Evolutionary conservation across 768 basidiomycete genomes (phyloP), one percentile per base, ranked within the genome.

Genomic region (Tricholoma hemisulphureum): DNA sequence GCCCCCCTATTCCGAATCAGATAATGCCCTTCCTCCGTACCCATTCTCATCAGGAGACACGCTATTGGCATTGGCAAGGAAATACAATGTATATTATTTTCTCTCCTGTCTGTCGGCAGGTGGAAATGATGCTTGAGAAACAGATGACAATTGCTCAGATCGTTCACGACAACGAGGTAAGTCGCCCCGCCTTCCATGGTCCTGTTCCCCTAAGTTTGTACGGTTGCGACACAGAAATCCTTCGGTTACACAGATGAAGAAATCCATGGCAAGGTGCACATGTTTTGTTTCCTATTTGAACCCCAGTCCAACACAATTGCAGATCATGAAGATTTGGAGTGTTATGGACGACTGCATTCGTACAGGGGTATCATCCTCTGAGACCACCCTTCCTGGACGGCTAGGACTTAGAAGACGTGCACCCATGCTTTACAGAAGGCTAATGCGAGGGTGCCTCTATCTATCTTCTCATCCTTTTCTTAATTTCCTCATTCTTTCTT

Each of bases 281-380:
- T 31, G 28, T 16, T 58, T 49, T 43, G 64, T 55, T 43, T 23
- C 54, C 51, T 43, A 11, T 35, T 23, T 34, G n/a, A 34, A 32
- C 23, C 37, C n/a, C 45, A 46, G 10, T 49, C 31, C 45, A 32
- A 49, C 55, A 10, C 43, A 11, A 45, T 20, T 51, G 75, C 76
- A 80, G 92, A 62, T 83, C 55, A 77, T 85, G 80, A 82, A 83
- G 24, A 93, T 95, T 48, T 96, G 94, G 94, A 67, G 76, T 54
- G 92, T 94, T 4, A 97, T 97, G 95, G 93, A 96, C 67, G 84
- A 87, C 56, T 95, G 92, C 69, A 98, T 97, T 59, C 88, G 79
- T 41, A 80, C 82, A 2, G 95, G 95, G 18, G 94, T 98, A 8
- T 87, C 91, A 2, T 81, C 92, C 1, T 77, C 83, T 3, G 89